Evolutionary conservation across 768 basidiomycete genomes (phyloP), one percentile per base, ranked within the genome.

Genomic region (Phanerochaete sordida): DNA sequence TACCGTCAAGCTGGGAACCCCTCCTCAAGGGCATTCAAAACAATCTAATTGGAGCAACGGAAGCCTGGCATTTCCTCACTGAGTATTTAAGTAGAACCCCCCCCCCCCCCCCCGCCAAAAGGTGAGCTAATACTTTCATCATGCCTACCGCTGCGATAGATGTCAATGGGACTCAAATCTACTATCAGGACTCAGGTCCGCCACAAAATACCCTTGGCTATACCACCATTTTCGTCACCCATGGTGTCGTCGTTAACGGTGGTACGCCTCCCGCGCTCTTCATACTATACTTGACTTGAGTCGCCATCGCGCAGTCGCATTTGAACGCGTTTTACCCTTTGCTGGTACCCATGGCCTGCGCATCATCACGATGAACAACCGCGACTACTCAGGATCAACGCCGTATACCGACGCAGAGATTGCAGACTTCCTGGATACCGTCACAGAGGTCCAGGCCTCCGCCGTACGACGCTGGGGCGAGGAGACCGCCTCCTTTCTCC

Each of bases 371-470:
- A 31, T 70, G 4, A 71, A 67, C 51, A 55, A 64, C 31, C 68
- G 72, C 19, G 72, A 70, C 62, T 72, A 70, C 49, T 65, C 62
- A 0, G 66, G 69, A 19, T 66, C 72, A 2, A 60, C 62, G 4
- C 63, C 65, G 12, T 69, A 60, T 64, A 56, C 66, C 2, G 27
- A 57, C 3, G 51, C 55, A 12, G 69, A 72, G 39, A 50, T 61
- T 24, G 60, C 43, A 16, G 43, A 43, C 1, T 23, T 64, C 5
- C 8, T 43, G 12, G 46, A 26, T 33, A 6, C 26, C 19, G 53
- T 56, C 33, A 15, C 8, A 1, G 51, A 59, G 27, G 23, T 33
- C 13, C 62, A 64, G 30, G 57, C 50, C 4, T 47, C 13, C 26
- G 43, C 21, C 11, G 23, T 45, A 23, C 30, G 35, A 7, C 12